These are phyloP conservation scores for Arthroderma uncinatum DNA, from an alignment of 2,329 filamentous ascomycete species.

Conservation along the genomic window DNA sequence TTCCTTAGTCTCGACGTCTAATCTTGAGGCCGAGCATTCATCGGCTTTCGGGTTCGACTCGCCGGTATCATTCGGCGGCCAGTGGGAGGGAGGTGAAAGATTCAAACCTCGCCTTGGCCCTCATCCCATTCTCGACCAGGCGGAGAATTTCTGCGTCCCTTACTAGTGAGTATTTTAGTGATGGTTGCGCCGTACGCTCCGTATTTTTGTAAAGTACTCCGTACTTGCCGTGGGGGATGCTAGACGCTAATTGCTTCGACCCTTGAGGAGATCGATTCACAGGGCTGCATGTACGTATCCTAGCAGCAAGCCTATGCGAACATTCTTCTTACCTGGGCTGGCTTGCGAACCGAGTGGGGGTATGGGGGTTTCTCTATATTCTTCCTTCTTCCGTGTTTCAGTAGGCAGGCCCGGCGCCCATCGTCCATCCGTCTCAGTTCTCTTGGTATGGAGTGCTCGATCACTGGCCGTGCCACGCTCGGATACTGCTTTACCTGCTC, in stretches of 20 bases:
- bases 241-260: not conserved
- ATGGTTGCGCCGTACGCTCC: not conserved
- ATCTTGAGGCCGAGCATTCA: not conserved
- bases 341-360: too few relatives aligned
- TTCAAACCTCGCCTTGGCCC: not conserved
- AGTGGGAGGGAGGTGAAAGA: not conserved
- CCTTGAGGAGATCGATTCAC: not conserved
- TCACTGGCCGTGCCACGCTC: too few relatives aligned
- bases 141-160: not conserved
- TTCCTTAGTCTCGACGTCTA: conserved; percentile 4
- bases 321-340: too few relatives aligned
- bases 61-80: not conserved
- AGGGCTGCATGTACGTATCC: not conserved
- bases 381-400: not conserved
- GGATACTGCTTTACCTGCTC: too few relatives aligned
- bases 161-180: not conserved
- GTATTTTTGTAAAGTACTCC: not conserved
- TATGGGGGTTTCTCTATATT: too few relatives aligned
- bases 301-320: not conserved
- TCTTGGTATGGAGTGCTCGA: too few relatives aligned
- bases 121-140: not conserved
- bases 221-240: too few relatives aligned
- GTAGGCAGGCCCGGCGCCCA: not conserved
- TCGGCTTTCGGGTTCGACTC: not conserved
- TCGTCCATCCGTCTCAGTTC: too few relatives aligned